Evolutionary conservation across 768 basidiomycete species (phyloP).

Genomic region (Cubamyces sp.): DNA sequence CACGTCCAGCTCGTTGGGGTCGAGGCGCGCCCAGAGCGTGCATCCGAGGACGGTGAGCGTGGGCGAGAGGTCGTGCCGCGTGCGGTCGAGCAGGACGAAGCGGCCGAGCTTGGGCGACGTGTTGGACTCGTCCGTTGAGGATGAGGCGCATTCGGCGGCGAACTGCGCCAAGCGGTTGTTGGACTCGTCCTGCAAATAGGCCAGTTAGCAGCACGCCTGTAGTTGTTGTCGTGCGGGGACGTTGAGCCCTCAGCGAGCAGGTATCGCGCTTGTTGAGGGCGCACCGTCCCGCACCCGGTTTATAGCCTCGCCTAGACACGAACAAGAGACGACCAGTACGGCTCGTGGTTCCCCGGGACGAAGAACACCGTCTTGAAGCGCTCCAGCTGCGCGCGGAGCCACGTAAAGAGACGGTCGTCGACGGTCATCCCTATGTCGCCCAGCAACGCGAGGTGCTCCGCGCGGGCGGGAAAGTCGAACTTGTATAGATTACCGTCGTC

Average conservation of each 20-base stretch:
- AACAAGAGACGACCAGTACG: conserved; percentile 23
- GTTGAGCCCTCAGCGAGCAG: neutral
- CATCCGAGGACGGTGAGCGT: conserved; percentile 44
- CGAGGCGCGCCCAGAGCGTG: conserved; percentile 43
- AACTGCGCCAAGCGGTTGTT: neutral
- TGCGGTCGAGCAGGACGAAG: conserved; percentile 41
- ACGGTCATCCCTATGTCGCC: conserved; percentile 43
- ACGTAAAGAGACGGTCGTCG: conserved; percentile 38
- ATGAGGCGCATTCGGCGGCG: neutral
- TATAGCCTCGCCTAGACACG: neutral
- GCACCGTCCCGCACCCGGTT: no score
- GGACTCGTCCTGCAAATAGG: neutral
- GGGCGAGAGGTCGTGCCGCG: conserved; percentile 39
- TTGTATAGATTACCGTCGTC: conserved; percentile 23
- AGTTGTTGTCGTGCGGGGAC: no score
- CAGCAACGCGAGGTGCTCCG: conserved; percentile 38
- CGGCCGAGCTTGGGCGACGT: conserved; percentile 16
- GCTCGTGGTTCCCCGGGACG: conserved; percentile 41
- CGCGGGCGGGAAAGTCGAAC: conserved; percentile 34
- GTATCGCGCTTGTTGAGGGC: no score
- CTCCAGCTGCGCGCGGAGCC: conserved; percentile 36
- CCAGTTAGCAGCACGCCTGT: neutral
- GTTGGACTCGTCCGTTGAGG: neutral
- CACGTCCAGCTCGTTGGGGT: conserved; percentile 34
- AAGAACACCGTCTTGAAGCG: conserved; percentile 40